Percentiles rank a stretch among this genome's conserved stretches.
These are phyloP conservation scores for Starmerella floricola DNA, from an alignment of 805 yeast genomes.

Conservation along the genomic window DNA sequence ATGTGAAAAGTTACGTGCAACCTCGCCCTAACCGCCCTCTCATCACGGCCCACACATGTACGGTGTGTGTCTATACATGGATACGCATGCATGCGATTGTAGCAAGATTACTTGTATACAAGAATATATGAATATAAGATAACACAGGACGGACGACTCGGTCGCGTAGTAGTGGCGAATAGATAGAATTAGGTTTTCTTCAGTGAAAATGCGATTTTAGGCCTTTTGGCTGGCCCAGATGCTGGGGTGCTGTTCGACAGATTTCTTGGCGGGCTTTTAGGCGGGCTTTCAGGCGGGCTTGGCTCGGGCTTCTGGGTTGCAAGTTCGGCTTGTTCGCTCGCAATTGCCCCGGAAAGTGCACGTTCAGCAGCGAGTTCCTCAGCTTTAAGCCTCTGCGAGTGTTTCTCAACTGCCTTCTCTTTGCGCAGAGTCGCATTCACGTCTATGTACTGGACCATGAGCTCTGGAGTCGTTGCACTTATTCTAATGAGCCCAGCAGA, in stretches of 20 bases:
- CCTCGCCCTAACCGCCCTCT: no score
- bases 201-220: slow-evolving; percentile 1
- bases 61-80: no score
- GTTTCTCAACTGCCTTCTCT: not conserved
- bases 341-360: not conserved
- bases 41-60: no score
- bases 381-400: not conserved
- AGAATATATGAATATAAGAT: no score
- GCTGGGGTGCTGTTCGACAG: no score
- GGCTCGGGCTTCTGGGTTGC: no score
- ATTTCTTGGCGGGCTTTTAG: no score
- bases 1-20: not conserved
- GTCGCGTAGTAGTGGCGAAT: no score
- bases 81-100: no score
- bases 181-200: not conserved
- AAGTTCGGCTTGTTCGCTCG: not conserved
- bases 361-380: not conserved
- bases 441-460: slow-evolving; percentile 6
- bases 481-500: slow-evolving; percentile 41
- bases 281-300: no score
- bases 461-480: slow-evolving; percentile 5
- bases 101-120: no score
- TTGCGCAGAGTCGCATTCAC: not conserved
- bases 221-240: not conserved
- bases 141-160: no score